Percentiles rank a stretch among this genome's conserved stretches.
These are phyloP conservation scores for Chaetomium sp. DNA, from an alignment of 2,329 filamentous ascomycete genomes.

Conservation along the genomic window DNA sequence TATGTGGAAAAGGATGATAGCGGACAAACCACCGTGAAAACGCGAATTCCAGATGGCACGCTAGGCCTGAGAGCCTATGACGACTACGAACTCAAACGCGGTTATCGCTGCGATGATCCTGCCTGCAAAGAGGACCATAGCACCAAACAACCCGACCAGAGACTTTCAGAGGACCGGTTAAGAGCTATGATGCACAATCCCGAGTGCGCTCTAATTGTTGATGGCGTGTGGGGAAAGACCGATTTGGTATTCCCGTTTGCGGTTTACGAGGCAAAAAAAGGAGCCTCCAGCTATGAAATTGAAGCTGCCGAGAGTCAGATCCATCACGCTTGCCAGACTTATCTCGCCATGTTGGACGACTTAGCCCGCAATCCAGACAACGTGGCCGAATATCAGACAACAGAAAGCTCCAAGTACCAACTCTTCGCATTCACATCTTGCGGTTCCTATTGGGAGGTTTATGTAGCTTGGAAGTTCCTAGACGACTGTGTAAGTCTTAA, in stretches of 20 bases:
- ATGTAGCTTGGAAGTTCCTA: background rate
- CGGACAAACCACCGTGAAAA: background rate
- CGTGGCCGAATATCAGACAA: constrained; percentile 1
- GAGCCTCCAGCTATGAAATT: background rate
- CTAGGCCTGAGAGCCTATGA: background rate
- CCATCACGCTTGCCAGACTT: background rate
- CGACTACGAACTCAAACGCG: background rate
- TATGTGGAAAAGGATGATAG: background rate
- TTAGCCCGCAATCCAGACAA: constrained; percentile 2
- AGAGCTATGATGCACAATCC: background rate
- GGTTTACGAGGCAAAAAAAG: constrained; percentile 1
- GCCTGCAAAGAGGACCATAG: background rate
- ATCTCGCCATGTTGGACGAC: constrained; percentile 4
- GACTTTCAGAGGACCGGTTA: background rate
- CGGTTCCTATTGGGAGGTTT: constrained; percentile 1
- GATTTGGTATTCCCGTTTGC: constrained; percentile 1
- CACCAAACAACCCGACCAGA: background rate
- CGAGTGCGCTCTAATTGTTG: background rate
- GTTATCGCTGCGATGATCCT: background rate
- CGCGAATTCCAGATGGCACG: background rate
- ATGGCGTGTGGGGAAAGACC: background rate
- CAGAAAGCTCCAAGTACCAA: background rate
- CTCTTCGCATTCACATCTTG: constrained; percentile 3
- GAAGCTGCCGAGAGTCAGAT: background rate
- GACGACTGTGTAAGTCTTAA: background rate